Percentiles rank a stretch among this genome's conserved stretches.
Evolutionary conservation across 345 rosid species (phyloP).

Genomic region (Populus davidiana): DNA sequence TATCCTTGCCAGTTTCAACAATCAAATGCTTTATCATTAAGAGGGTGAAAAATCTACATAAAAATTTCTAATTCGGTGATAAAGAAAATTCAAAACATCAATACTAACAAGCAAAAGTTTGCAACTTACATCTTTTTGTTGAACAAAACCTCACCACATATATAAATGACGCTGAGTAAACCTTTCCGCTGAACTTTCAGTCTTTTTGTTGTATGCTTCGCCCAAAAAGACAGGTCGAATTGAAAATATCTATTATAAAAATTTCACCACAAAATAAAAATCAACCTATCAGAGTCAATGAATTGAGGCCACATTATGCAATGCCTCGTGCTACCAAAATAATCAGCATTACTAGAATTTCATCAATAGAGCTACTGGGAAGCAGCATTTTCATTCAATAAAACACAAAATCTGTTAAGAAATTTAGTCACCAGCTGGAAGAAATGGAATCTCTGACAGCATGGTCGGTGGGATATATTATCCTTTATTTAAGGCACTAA

Average conservation of each 20-base stretch:
- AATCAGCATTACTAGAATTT: neutral
- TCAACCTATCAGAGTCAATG: slow-evolving; percentile 16
- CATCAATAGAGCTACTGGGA: neutral
- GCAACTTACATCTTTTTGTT: slow-evolving; percentile 16
- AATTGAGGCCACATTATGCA: slow-evolving; percentile 11
- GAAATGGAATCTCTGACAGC: neutral
- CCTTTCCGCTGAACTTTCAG: slow-evolving; percentile 56
- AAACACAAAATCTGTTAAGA: neutral
- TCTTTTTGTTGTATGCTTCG: slow-evolving; percentile 53
- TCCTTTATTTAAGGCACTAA: neutral
- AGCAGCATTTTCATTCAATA: slow-evolving; percentile 5
- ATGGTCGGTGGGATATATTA: neutral
- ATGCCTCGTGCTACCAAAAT: neutral
- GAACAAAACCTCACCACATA: slow-evolving; percentile 51
- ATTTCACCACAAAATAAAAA: slow-evolving; percentile 23
- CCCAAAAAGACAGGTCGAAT: slow-evolving; percentile 54
- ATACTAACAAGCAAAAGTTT: neutral
- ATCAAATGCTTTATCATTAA: neutral
- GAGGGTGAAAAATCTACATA: neutral
- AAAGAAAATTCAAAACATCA: neutral
- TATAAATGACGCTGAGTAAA: slow-evolving; percentile 44
- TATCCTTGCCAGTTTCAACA: neutral
- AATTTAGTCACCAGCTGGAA: neutral
- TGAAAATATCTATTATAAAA: slow-evolving; percentile 52
- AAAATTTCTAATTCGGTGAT: neutral